Evolutionary conservation across 2,329 filamentous ascomycete genomes (phyloP).

Genomic region (Didymellaceae sp.): DNA sequence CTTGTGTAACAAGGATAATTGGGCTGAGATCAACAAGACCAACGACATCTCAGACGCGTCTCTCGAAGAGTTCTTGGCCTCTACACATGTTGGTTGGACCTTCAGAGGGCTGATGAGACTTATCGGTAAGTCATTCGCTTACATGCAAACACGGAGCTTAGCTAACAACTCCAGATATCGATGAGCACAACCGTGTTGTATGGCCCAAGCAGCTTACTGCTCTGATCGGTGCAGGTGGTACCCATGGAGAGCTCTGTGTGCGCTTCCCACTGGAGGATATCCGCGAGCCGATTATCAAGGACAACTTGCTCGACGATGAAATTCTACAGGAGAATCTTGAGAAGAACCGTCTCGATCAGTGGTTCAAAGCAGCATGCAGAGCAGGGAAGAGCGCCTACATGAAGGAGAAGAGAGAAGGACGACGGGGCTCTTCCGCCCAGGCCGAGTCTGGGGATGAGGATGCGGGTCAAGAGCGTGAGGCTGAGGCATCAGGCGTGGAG

Average conservation of each 20-base stretch:
- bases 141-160: background rate
- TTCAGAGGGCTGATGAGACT: slow-evolving; percentile 67
- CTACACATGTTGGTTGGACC: slow-evolving; percentile 72
- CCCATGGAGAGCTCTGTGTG: slow-evolving; percentile 64
- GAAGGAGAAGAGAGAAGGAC: slow-evolving; percentile 24
- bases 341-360: slow-evolving; percentile 72
- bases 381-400: slow-evolving; percentile 46
- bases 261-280: slow-evolving; percentile 62
- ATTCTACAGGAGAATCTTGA: slow-evolving; percentile 69
- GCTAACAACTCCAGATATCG: slow-evolving; percentile 21
- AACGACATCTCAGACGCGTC: slow-evolving; percentile 74
- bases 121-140: slow-evolving; percentile 59
- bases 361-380: slow-evolving; percentile 60
- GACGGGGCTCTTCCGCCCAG: slow-evolving; percentile 12
- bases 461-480: slow-evolving; percentile 8
- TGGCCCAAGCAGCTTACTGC: slow-evolving; percentile 31
- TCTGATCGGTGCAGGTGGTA: slow-evolving; percentile 56
- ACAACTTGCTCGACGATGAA: slow-evolving; percentile 76
- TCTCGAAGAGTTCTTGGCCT: slow-evolving; percentile 64
- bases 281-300: slow-evolving; percentile 70
- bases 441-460: slow-evolving; percentile 13
- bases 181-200: slow-evolving; percentile 18
- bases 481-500: slow-evolving; percentile 23
- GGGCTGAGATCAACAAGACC: slow-evolving; percentile 79
- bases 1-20: slow-evolving; percentile 83